Conservation (phyloP, 2,329 filamentous ascomycete genomes). For the Fulvia fulva region DNA sequence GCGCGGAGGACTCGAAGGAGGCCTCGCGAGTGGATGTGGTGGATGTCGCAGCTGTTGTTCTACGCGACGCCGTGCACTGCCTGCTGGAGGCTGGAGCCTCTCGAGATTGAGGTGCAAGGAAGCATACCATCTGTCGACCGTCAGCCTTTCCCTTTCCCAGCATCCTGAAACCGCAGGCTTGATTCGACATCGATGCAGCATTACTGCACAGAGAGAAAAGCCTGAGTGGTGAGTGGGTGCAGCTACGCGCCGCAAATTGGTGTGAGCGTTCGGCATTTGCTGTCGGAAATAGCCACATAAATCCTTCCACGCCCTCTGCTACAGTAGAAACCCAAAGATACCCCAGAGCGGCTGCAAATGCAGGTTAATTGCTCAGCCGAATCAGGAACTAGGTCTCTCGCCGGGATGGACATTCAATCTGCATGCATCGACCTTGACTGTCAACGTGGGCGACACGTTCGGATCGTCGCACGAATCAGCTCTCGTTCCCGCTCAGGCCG, state of each 20-base stretch:
- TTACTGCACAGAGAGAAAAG: not conserved
- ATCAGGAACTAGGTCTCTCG: not conserved
- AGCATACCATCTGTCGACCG: not conserved
- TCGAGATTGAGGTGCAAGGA: not conserved
- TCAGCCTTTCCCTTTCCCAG: not conserved
- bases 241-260: not conserved
- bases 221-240: not conserved
- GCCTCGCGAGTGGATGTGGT: not conserved
- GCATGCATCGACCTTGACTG: conserved; percentile 10
- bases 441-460: conserved; percentile 8
- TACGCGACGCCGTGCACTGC: not conserved
- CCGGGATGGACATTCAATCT: conserved; percentile 2
- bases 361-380: conserved; percentile 2
- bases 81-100: not conserved
- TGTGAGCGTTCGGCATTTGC: conserved; percentile 7
- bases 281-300: conserved; percentile 7
- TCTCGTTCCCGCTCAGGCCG: not conserved
- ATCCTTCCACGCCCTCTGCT: conserved; percentile 11
- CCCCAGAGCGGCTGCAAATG: not conserved
- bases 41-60: not conserved
- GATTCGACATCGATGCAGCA: conserved; percentile 14
- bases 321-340: conserved; percentile 8
- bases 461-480: conserved; percentile 1
- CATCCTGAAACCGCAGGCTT: conserved; percentile 16
- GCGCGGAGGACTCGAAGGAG: not conserved